Evolutionary conservation across 2,329 filamentous ascomycete species (phyloP), one percentile per base, ranked within the genome.

Genomic region (Scopulariopsis brevicaulis): DNA sequence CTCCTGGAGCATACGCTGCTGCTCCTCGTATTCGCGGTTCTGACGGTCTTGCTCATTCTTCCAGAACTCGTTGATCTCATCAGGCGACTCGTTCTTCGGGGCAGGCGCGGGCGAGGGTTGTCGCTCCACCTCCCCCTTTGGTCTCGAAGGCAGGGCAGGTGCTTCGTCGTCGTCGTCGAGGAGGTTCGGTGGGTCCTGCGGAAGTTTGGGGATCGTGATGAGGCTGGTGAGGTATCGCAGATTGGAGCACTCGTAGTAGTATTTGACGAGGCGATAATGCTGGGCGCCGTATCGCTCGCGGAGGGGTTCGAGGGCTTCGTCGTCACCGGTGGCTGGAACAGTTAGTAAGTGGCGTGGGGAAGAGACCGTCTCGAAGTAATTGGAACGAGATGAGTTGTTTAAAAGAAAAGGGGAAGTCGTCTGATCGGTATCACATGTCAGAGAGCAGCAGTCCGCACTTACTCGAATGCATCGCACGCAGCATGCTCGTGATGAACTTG

Each of bases 401-500:
- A 14, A 22, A 12, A 25, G 12, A 25, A 15, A 24, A n/a, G 28
- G 25, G 11, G 10, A 32, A 11, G 15, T 14, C 22, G 37, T 2
- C 40, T 11, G 24, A 25, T 32, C 8, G 4, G 28, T 8, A 32
- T 32, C 28, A 32, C 28, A 32, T 32, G 28, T 4, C 28, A 46
- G 24, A n/a, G 15, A 22, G 20, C 1, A 22, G 22, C 54, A n/a
- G 22, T 4, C 48, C 43, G 46, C 24, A 74, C 86, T 68, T 77
- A 92, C 89, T 91, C 2, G 89, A 93, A 70, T 99, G 93, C 92
- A 99, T 96, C 18, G 94, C 94, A 58, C 94, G 84, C 61, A 99
- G 75, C 94, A 99, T 99, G 86, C 94, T 99, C 0, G 94, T 99
- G 63, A 96, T 92, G 71, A 99, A 99, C 73, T 97, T 97, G 79